Base-by-base conservation (phyloP, 768 basidiomycete genomes). In the Naematelia aurantialba region DNA sequence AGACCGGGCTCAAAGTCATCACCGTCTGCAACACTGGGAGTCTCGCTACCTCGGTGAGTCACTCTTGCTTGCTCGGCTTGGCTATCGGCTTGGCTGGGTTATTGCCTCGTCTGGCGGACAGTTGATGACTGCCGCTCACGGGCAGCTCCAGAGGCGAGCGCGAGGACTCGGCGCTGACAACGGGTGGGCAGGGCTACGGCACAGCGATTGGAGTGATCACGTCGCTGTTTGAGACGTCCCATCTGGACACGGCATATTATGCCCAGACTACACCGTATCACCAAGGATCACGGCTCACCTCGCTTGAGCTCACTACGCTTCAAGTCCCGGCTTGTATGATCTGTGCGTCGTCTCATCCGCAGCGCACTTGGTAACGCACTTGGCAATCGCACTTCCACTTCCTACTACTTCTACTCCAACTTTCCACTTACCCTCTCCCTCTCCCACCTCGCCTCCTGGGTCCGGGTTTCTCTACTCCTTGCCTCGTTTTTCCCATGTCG, bases 21-120 rank as follows among this genome's bases (percentile, higher is more conserved):
- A 96, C 93, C 3, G 90, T 97, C 11, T 97, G 93, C 79, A 97
- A 97, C 76, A 98, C 93, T n/a, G 93, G 93, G 3, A 90, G 88
- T 22, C 82, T 98, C 63, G 93, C 94, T 1, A 96, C 92, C 10
- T 94, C 91, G 27, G 91, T 91, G 66, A 56, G 86, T 65, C 4
- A 25, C 24, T 54, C 39, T 27, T 31, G 21, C 11, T 4, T 39
- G 8, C 17, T 39, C 34, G 17, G 8, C 34, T 39, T n/a, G n/a
- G n/a, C n/a, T n/a, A n/a, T n/a, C n/a, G n/a, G n/a, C n/a, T n/a
- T n/a, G n/a, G n/a, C n/a, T n/a, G n/a, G n/a, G n/a, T n/a, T n/a
- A n/a, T n/a, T n/a, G n/a, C n/a, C n/a, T n/a, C n/a, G n/a, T n/a
- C n/a, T n/a, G n/a, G n/a, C n/a, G n/a, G n/a, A n/a, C n/a, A n/a